These are phyloP conservation scores for Epicoccum sorghinum DNA, from an alignment of 2,329 filamentous ascomycete species.

Conservation along the genomic window DNA sequence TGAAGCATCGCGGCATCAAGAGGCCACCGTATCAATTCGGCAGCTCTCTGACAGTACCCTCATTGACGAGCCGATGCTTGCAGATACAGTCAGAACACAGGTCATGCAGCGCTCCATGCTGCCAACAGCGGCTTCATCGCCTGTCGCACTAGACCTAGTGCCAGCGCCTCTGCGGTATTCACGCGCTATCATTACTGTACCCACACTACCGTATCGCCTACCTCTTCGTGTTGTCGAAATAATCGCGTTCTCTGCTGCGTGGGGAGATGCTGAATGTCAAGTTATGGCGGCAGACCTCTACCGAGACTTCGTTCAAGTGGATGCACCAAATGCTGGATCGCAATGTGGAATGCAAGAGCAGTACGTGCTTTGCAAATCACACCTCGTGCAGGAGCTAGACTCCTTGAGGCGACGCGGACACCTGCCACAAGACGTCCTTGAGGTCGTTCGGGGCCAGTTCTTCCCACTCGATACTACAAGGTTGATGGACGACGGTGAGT, in stretches of 20 bases:
- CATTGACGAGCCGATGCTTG: background rate
- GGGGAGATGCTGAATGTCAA: background rate
- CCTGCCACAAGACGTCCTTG: background rate
- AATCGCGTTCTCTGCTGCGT: background rate
- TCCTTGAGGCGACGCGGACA: background rate
- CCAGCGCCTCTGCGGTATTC: too few species aligned
- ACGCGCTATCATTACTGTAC: too few species aligned
- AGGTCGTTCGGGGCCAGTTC: background rate
- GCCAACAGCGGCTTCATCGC: background rate
- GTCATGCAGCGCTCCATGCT: background rate
- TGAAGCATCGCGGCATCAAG: background rate
- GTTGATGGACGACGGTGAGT: background rate
- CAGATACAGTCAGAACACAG: background rate
- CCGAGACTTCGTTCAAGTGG: background rate
- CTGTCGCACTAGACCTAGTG: too few species aligned
- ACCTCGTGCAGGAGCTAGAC: constrained; percentile 2
- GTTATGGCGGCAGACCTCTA: background rate
- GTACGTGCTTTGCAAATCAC: background rate
- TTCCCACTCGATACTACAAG: background rate
- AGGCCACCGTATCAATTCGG: background rate
- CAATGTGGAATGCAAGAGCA: background rate
- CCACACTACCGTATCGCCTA: background rate
- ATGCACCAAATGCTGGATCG: too few species aligned
- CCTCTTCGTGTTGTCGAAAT: too few species aligned
- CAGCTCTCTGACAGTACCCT: too few species aligned